Evolutionary conservation across 2,329 filamentous ascomycete species (phyloP).

Genomic region (Dactylonectria estremocensis): DNA sequence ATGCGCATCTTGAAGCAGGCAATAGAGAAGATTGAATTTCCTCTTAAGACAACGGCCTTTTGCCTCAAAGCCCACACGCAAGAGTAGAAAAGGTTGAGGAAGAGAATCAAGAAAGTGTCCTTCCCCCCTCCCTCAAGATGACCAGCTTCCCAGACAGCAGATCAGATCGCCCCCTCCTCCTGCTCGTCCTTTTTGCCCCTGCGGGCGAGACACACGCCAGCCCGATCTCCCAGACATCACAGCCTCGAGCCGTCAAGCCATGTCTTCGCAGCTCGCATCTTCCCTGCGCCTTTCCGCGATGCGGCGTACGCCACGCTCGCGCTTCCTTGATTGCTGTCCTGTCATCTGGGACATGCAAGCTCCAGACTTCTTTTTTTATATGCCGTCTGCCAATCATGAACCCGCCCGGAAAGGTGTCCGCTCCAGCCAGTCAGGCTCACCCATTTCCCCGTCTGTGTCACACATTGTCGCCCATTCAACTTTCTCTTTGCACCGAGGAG

Average conservation of each 20-base stretch:
- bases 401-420: conserved; percentile 17
- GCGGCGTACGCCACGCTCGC: conserved; percentile 20
- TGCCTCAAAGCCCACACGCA: neutral
- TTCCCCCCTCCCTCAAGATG: neutral
- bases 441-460: neutral
- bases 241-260: conserved; percentile 13
- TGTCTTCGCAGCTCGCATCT: conserved; percentile 16
- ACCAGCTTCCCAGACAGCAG: neutral
- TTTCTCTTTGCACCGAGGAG: no score
- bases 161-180: neutral
- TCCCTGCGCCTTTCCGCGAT: conserved; percentile 7
- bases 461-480: neutral
- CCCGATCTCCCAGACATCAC: conserved; percentile 4
- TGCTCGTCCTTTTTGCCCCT: neutral
- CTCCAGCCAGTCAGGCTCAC: neutral
- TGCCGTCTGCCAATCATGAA: conserved; percentile 51
- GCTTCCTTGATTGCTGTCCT: conserved; percentile 28
- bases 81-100: conserved; percentile 18
- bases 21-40: neutral
- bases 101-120: neutral
- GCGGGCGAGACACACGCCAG: conserved; percentile 6
- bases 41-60: neutral
- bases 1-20: conserved; percentile 35
- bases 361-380: conserved; percentile 44
- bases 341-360: conserved; percentile 14